Evolutionary conservation across 495 filamentous ascomycete genomes (phyloP).

Genomic region (Aspergillus homomorphus): DNA sequence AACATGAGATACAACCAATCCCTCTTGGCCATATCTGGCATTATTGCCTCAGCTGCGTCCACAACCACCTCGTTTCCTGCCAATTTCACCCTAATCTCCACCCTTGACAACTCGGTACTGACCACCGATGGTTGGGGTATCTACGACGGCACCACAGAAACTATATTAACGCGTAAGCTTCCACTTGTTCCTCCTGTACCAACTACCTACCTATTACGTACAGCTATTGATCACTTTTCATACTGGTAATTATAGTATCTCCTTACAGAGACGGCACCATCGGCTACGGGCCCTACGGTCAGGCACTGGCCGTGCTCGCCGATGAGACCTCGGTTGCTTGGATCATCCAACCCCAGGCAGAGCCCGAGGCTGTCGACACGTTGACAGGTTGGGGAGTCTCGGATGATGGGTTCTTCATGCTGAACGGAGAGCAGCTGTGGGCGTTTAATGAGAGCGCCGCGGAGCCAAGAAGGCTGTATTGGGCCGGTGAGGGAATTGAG

Average conservation of each 20-base stretch:
- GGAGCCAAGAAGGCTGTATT: constrained; percentile 6
- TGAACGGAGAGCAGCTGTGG: constrained; percentile 5
- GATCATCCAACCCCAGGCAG: neutral
- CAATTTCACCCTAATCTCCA: constrained; percentile 6
- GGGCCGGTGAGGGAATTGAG: neutral
- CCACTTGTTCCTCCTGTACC: neutral
- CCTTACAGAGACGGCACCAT: neutral
- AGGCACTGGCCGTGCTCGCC: constrained; percentile 1
- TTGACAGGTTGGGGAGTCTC: neutral
- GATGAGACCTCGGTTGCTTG: neutral
- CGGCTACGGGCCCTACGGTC: neutral
- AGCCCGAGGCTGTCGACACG: neutral
- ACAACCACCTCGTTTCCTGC: constrained; percentile 3
- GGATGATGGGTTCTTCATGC: constrained; percentile 6
- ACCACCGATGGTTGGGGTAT: constrained; percentile 6
- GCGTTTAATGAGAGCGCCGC: constrained; percentile 3
- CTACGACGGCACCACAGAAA: constrained; percentile 3
- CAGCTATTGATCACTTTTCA: neutral
- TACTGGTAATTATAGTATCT: constrained; percentile 2
- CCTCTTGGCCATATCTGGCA: constrained; percentile 1
- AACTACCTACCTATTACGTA: neutral
- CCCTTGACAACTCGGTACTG: neutral
- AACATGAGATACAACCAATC: constrained; percentile 4
- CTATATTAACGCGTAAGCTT: constrained; percentile 2
- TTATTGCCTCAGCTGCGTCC: constrained; percentile 3